These are phyloP conservation scores for Turritis glabra DNA, from an alignment of 345 rosid species.

Conservation along the genomic window DNA sequence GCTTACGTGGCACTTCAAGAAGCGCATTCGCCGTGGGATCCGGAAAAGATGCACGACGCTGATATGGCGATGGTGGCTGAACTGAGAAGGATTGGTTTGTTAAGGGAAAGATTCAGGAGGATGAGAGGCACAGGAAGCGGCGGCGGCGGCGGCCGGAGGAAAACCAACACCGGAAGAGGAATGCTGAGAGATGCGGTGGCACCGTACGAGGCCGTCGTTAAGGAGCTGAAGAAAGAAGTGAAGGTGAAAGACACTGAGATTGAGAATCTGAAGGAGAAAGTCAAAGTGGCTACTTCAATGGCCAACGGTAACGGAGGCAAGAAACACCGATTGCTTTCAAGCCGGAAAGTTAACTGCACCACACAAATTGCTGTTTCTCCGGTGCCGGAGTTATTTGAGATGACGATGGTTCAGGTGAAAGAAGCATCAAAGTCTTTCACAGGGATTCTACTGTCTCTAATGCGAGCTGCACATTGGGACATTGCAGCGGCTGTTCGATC, in stretches of 20 bases:
- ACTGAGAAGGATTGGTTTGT: constrained; percentile 63
- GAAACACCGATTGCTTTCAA: constrained; percentile 62
- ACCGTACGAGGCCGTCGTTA: constrained; percentile 88
- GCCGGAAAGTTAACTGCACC: constrained; percentile 70
- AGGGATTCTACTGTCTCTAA: constrained; percentile 66
- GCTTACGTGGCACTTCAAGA: constrained; percentile 78
- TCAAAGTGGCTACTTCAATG: constrained; percentile 38
- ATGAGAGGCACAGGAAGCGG: constrained; percentile 38
- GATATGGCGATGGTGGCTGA: constrained; percentile 82
- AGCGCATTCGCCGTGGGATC: constrained; percentile 98
- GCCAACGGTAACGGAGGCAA: constrained; percentile 47
- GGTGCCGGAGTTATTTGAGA: constrained; percentile 78
- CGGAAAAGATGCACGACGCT: constrained; percentile 81
- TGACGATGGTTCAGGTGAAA: constrained; percentile 65
- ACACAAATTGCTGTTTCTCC: constrained; percentile 69
- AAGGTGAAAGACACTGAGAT: constrained; percentile 70
- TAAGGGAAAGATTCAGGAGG: constrained; percentile 79
- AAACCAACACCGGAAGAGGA: constrained; percentile 39
- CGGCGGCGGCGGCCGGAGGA: constrained; percentile 37
- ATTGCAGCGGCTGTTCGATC: constrained; percentile 90
- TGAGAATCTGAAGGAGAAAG: constrained; percentile 77
- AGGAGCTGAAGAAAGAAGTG: constrained; percentile 80
- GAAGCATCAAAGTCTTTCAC: constrained; percentile 84
- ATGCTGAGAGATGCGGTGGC: constrained; percentile 86
- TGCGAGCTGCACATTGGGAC: constrained; percentile 96